Evolutionary conservation across 2,329 filamentous ascomycete species (phyloP), one percentile per base, ranked within the genome.

Genomic region (Endocalyx cinctus): DNA sequence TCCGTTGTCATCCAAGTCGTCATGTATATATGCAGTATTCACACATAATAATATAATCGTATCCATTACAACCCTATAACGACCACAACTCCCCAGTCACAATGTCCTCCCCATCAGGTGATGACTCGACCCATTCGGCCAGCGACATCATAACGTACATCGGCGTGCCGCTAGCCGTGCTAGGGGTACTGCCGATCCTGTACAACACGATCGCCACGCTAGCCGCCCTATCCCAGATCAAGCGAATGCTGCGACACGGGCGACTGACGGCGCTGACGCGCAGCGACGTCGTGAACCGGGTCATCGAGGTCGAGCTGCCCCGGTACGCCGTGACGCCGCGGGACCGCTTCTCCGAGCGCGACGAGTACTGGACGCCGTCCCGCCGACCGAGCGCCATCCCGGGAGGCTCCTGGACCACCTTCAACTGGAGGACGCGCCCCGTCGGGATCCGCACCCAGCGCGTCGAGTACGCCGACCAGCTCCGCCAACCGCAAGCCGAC

Each of bases 241-340:
- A 70, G 51, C 70, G 70, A 35, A 72, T 73, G 57, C 67, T 83
- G 4, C 59, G 69, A 12, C 67, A 67, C 34, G 73, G 74, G 52
- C 67, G 66, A n/a, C 59, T 79, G 6, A 70, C 69, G 3, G 77
- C 75, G 1, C 64, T 81, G 27, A 81, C 76, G 10, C 69, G 79
- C 27, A 74, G 73, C 50, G 77, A 79, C 38, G 68, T 82, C 3
- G 73, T 83, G 41, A 81, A 80, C 37, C 73, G 77, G 25, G 68
- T 82, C 33, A 79, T 83, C 23, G 78, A 83, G 50, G 73, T 82
- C 22, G 77, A 83, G 47, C 62, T 82, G 23, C 78, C 78, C 4
- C 70, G 78, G 2, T 80, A 78, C 46, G 78, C 75, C 4, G 77
- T 82, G 29, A 75, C 72, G 34, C 79, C 77, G 0, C 63, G 73